Conservation (phyloP, 495 filamentous ascomycete genomes). For the Neohortaea acidophila region DNA sequence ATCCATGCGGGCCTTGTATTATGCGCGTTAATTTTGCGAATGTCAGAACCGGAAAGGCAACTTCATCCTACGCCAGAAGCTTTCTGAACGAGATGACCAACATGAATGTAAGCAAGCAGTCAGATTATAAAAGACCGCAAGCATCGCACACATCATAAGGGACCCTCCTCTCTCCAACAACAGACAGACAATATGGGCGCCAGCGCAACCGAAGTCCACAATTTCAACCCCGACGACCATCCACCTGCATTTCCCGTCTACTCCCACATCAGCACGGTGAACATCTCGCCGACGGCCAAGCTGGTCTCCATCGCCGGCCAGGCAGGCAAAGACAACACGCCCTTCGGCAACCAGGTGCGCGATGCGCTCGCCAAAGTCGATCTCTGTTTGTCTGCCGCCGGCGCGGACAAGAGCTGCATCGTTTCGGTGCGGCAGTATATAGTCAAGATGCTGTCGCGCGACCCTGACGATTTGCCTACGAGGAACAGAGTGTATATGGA, state of each 20-base stretch:
- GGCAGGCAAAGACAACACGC: background rate
- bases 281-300: background rate
- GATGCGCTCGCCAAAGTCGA: conserved; percentile 4
- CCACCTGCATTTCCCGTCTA: background rate
- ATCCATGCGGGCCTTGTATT: too few species aligned
- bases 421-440: conserved; percentile 8
- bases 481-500: background rate
- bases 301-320: conserved; percentile 8
- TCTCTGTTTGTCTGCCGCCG: conserved; percentile 4
- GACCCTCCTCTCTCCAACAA: too few species aligned
- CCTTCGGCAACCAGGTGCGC: conserved; percentile 1
- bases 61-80: too few species aligned
- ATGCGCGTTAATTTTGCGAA: too few species aligned
- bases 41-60: too few species aligned
- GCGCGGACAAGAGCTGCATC: conserved; percentile 1
- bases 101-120: too few species aligned
- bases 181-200: too few species aligned
- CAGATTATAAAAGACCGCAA: too few species aligned
- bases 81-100: too few species aligned
- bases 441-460: background rate
- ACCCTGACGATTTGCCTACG: background rate
- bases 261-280: conserved; percentile 4
- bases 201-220: conserved; percentile 1
- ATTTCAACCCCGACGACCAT: conserved; percentile 2
- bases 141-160: too few species aligned